Conservation (phyloP, 2,329 filamentous ascomycete genomes). For the Venturia carpophila region DNA sequence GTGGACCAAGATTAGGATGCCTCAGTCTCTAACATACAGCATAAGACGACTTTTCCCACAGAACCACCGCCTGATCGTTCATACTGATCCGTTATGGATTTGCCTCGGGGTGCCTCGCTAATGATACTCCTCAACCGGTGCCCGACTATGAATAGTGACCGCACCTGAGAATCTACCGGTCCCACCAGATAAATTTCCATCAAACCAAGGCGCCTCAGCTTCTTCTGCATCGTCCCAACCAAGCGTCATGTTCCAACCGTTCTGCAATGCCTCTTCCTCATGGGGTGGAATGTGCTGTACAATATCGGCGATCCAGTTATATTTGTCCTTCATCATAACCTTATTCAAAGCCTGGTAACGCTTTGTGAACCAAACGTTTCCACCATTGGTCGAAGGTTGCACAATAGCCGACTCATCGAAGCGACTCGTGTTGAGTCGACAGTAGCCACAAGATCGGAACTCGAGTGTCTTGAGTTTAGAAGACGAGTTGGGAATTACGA, state of each 20-base stretch:
- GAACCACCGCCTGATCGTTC: neutral
- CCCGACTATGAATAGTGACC: conserved; percentile 7
- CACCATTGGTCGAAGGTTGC: neutral
- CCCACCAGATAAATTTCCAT: conserved; percentile 17
- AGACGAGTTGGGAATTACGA: neutral
- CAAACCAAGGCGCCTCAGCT: conserved; percentile 13
- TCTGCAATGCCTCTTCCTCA: conserved; percentile 12
- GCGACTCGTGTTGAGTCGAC: conserved; percentile 7
- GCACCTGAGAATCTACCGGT: conserved; percentile 15
- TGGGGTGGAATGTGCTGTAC: conserved; percentile 15
- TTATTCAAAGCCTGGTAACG: conserved; percentile 9
- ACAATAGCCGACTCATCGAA: conserved; percentile 15
- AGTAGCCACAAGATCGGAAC: conserved; percentile 19
- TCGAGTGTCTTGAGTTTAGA: conserved; percentile 10
- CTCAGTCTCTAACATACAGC: neutral
- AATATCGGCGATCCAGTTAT: conserved; percentile 13
- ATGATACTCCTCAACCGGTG: neutral
- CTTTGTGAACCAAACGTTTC: conserved; percentile 7
- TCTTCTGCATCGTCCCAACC: conserved; percentile 15
- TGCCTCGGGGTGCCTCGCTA: neutral
- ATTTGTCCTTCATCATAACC: conserved; percentile 12
- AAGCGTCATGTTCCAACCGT: conserved; percentile 11
- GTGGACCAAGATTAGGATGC: neutral
- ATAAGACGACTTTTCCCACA: neutral
- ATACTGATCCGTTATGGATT: neutral